Evolutionary conservation across 2,329 filamentous ascomycete genomes (phyloP), one percentile per base, ranked within the genome.

Genomic region (Diaporthe amygdali): DNA sequence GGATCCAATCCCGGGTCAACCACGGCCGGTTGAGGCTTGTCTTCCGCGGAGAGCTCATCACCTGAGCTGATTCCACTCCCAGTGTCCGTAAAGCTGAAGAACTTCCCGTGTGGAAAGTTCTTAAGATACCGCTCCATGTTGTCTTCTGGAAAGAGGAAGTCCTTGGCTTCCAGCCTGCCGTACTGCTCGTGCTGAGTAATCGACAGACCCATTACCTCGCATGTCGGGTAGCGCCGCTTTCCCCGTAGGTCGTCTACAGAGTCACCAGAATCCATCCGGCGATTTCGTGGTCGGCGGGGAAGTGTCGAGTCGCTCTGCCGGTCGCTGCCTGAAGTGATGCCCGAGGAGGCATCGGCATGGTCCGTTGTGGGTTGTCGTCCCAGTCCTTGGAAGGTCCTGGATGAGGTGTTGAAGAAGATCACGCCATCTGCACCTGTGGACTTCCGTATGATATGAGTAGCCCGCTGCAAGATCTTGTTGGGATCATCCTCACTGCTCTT

Each of bases 371-470:
- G 22, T 17, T 22, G 27, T 27, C 69, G 69, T 5, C 51, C 46
- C 34, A 67, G 61, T 8, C 69, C 69, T 51, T 71, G 69, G 3
- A 71, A 52, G 9, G 64, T 67, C 14, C 61, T 32, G 2, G 69
- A 71, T 22, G 69, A 66, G 1, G 69, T 71, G 34, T 71, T 67
- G 61, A 82, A 73, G 68, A 81, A 82, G 0, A 80, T 47, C 5
- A 79, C 77, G 0, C 84, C 84, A 27, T 85, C 83, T 0, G 82
- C 81, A n/a, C 82, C 81, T 5, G 86, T 77, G 2, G 83, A 82
- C 46, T 85, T 78, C 8, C 82, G 77, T 14, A 86, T 78, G 27
- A 86, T 77, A 44, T 81, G 81, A 15, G 84, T 80, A 8, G 85
- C 85, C 10, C 79, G 82, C 5, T 80, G 80, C 70, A 86, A 84